A percentile compares a stretch with the other conserved stretches of the same genome.
phyloP scores from a whole-genome alignment of 1,284 basidiomycete species.

The Leccinum ponderosum region DNA sequence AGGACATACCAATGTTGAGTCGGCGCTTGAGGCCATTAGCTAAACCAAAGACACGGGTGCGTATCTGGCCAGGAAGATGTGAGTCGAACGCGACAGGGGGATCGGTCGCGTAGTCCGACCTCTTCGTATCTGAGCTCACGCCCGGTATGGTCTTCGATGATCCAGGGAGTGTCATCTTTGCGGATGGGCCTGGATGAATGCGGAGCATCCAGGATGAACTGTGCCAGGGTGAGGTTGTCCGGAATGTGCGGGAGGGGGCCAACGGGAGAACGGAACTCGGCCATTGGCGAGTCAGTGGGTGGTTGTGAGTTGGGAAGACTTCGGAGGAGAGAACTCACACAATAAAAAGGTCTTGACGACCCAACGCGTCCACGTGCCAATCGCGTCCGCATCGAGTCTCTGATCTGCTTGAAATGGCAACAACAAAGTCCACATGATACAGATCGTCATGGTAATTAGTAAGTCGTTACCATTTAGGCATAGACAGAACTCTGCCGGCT shows the following conservation, averaged over 20 bases:
- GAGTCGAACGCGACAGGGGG: not conserved
- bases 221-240: conserved; percentile 65
- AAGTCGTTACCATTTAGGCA: not conserved
- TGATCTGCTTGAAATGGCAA: not conserved
- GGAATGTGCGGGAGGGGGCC: conserved; percentile 52
- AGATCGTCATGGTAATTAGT: too few species aligned
- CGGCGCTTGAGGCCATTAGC: conserved; percentile 53
- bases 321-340: not conserved
- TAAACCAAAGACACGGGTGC: conserved; percentile 53
- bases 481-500: not conserved
- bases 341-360: not conserved
- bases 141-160: conserved; percentile 64
- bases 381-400: not conserved
- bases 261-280: conserved; percentile 39
- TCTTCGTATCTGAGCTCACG: conserved; percentile 45
- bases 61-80: conserved; percentile 40
- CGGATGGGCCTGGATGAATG: conserved; percentile 50
- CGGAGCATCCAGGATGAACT: conserved; percentile 63
- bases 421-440: not conserved
- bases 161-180: conserved; percentile 47
- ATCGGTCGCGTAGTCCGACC: conserved; percentile 29
- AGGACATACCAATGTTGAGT: conserved; percentile 44
- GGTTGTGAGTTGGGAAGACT: not conserved
- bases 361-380: not conserved
- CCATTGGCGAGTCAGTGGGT: conserved; percentile 25